Evolutionary conservation across 257 asterid species (phyloP), one percentile per base, ranked within the genome.

Genomic region (Gynochthodes officinalis): DNA sequence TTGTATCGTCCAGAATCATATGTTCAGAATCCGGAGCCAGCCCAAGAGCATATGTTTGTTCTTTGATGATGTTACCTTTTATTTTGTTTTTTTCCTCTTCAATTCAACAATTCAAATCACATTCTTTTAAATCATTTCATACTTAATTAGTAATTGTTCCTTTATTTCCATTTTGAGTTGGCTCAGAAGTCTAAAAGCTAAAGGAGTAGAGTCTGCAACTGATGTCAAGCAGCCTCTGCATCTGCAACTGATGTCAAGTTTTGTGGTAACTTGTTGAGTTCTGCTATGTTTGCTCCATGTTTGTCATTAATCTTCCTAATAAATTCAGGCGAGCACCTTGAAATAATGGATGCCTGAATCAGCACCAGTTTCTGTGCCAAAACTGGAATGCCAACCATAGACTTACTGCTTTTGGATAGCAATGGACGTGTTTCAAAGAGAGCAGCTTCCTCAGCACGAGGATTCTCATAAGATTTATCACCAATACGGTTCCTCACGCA

Each of bases 401-500:
- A 9, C 30, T 40, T 64, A 30, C 19, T 10, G 2, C 39, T 39
- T 16, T 25, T 64, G 4, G 69, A 64, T 4, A 64, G 35, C 33
- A n/a, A 69, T 0, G 60, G 69, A n/a, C 60, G 75, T 4, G 58
- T 27, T 59, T 32, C 37, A 4, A 72, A 72, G 7, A 72, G 69
- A 13, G 21, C 12, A 12, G 57, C 57, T 30, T 72, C 75, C 4
- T 44, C 49, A 6, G 15, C 60, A 0, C 69, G 69, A 30, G 69
- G 59, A 1, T 72, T 69, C 13, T 32, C 35, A 2, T 72, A 43
- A 7, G 75, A 72, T 50, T 72, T 60, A 30, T 28, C 21, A 1
- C 69, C 75, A 28, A 59, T 23, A 2, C 75, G 59, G 8, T 72
- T 72, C 23, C 75, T 59, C 21, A 72, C 75, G 4, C 63, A 64